Evolutionary conservation across 768 basidiomycete species (phyloP), one percentile per base, ranked within the genome.

Genomic region (Russula lepida): DNA sequence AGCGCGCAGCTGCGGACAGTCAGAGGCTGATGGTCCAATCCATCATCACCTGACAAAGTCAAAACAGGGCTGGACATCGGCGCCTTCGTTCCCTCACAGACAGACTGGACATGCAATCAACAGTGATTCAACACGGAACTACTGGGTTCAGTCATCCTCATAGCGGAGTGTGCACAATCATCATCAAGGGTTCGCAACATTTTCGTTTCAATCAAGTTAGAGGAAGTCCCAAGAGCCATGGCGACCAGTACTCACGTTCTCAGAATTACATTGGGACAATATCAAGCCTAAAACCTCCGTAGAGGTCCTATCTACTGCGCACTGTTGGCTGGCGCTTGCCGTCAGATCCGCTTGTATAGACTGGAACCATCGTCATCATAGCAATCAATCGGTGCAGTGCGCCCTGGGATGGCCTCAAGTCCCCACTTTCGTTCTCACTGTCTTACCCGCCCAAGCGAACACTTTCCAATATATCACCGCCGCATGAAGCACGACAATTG

Each of bases 21-120:
- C n/a, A n/a, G n/a, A n/a, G n/a, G n/a, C n/a, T n/a, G 33, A 33
- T 12, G 77, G 37, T 6, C 17, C 17, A 37, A 37, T 19, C n/a
- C n/a, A 8, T 41, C 41, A 33, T 50, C 46, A 43, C 47, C 41
- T n/a, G 35, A 35, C 48, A 56, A 37, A 27, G 41, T n/a, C 27
- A 60, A 39, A 30, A 6, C 41, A 11, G 21, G 4, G 19, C 51
- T 51, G 0, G 12, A 55, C 5, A 1, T 33, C 11, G 35, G 47
- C 41, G 17, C 33, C 19, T 64, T 64, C 25, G 59, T 35, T 35
- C 60, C 21, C 53, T 53, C 62, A 0, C 53, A 61, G 47, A 63
- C 59, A 51, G n/a, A 59, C 48, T 4, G 58, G 62, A 17, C 62
- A 46, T 8, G 41, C 58, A 6, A 59, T 63, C 25, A 54, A 55